Evolutionary conservation across 306 rosid species (phyloP).

Genomic region (Vigna hirtella): DNA sequence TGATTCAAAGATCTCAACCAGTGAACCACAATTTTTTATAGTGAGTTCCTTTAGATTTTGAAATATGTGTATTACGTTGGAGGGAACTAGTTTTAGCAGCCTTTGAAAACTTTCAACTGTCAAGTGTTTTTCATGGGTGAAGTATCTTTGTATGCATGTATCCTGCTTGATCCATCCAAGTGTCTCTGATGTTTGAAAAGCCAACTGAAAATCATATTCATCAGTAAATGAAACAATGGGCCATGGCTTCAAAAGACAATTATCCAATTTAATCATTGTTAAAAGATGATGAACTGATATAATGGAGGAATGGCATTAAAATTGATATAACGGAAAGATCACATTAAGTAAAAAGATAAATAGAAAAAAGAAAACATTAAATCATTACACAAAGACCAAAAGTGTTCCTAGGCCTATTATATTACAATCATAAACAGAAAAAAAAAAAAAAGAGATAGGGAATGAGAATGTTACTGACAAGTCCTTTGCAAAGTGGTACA

Average conservation of each 20-base stretch:
- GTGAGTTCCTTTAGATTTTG: conserved; percentile 10
- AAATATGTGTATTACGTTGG: neutral
- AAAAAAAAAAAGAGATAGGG: neutral
- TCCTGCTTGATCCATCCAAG: neutral
- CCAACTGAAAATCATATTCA: neutral
- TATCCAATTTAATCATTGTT: neutral
- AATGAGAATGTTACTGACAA: neutral
- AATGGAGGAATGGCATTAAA: too few relatives aligned
- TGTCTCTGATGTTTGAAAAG: neutral
- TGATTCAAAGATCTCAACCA: conserved; percentile 4
- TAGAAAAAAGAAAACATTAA: too few relatives aligned
- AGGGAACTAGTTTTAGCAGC: neutral
- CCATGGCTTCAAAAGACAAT: neutral
- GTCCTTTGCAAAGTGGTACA: neutral
- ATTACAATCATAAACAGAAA: too few relatives aligned
- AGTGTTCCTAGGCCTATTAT: too few relatives aligned
- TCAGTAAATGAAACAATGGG: neutral
- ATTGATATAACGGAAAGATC: too few relatives aligned
- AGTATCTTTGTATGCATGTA: neutral
- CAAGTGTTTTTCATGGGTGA: neutral
- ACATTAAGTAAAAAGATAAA: too few relatives aligned
- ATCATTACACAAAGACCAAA: too few relatives aligned
- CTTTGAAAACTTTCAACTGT: neutral
- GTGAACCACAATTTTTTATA: neutral
- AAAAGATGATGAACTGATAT: too few relatives aligned